Evolutionary conservation across 2,329 filamentous ascomycete species (phyloP).

Genomic region (Fusarium udum): DNA sequence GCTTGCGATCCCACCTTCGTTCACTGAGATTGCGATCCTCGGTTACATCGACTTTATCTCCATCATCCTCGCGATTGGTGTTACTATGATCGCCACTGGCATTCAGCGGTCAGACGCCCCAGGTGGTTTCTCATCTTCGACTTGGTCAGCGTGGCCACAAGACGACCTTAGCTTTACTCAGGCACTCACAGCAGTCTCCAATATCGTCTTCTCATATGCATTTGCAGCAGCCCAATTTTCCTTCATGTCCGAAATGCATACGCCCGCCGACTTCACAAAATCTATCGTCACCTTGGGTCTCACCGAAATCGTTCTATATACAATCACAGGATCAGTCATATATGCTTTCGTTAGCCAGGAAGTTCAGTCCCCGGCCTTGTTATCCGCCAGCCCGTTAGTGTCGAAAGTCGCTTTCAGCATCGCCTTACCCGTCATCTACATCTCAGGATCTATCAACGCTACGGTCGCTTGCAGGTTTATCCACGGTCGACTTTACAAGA

Average conservation of each 20-base stretch:
- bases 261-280: conserved; percentile 56
- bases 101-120: conserved; percentile 49
- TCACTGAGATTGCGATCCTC: conserved; percentile 59
- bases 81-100: conserved; percentile 73
- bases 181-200: conserved; percentile 69
- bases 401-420: conserved; percentile 75
- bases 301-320: conserved; percentile 71
- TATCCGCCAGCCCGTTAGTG: conserved; percentile 66
- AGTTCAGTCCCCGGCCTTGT: conserved; percentile 73
- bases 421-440: conserved; percentile 76
- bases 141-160: conserved; percentile 58
- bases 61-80: conserved; percentile 69
- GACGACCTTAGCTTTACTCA: conserved; percentile 58
- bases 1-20: conserved; percentile 58
- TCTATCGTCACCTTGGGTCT: conserved; percentile 69
- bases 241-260: conserved; percentile 64
- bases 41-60: conserved; percentile 67
- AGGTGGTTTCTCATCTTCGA: conserved; percentile 45
- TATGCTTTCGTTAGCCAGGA: conserved; percentile 74
- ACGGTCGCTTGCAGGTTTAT: conserved; percentile 58
- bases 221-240: conserved; percentile 61
- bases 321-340: conserved; percentile 71
- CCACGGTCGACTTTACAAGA: conserved; percentile 54
- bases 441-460: conserved; percentile 76
- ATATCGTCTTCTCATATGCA: conserved; percentile 76